Base-by-base conservation (phyloP, 2,329 filamentous ascomycete species). In the Tolypocladium ovalisporum region DNA sequence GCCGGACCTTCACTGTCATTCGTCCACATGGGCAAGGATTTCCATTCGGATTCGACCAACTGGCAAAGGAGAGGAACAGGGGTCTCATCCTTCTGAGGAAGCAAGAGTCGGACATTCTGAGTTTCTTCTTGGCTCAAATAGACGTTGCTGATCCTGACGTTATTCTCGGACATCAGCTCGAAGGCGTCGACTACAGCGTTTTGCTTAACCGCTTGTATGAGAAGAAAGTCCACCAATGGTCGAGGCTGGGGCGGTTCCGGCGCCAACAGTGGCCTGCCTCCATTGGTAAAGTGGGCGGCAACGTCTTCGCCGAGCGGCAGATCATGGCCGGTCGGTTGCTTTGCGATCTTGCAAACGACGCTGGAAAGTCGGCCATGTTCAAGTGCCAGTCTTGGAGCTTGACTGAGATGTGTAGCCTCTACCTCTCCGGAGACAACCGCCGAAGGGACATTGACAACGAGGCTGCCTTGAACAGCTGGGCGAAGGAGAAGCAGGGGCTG, bases 351-450 rank as follows among this genome's bases (percentile, higher is more conserved):
- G 91, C 88, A 58, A 99, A 99, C 70, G 94, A 99, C 65, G 89
- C 95, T 67, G 94, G 94, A 71, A 97, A 97, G 77, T 97, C 93
- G 13, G 83, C 91, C 62, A 97, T 97, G 93, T 86, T 83, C 65
- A 96, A 96, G 75, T 99, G 94, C 71, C 93, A 97, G 72, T 96
- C 92, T 3, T 99, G 94, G 94, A 96, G 89, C 71, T 79, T 99
- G 71, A 95, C 93, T 2, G 94, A 99, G 72, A 99, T 99, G 92
- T 96, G 91, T 70, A 89, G 87, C 62, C 80, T 97, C 19, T 96
- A 97, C 63, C 85, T 99, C 6, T 81, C 85, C 36, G 83, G 83
- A 32, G 83, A 84, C 57, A 87, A 87, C 67, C 79, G 79, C 47
- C 87, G 94, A 47, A 84, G 87, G 57, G 94, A 99, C 40, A 75